These are phyloP conservation scores for Psilocybe sp. DNA, from an alignment of 768 basidiomycete species.

Conservation along the genomic window DNA sequence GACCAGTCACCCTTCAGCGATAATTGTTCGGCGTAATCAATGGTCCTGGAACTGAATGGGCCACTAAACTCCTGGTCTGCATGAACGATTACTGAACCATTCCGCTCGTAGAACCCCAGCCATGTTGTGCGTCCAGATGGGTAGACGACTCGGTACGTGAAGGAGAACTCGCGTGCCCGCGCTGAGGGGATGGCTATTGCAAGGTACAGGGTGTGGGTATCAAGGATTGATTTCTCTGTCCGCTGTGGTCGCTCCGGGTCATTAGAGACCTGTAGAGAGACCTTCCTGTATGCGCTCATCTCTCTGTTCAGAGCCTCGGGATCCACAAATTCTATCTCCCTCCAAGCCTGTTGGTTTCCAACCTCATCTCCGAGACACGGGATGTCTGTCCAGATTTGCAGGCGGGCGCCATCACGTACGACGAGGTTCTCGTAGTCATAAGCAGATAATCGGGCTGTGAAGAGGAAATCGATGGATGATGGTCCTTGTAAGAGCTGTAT, in stretches of 20 bases:
- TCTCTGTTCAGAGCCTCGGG: neutral
- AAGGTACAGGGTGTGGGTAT: conserved; percentile 5
- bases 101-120: conserved; percentile 42
- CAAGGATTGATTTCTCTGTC: neutral
- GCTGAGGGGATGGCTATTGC: conserved; percentile 6
- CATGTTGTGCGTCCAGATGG: conserved; percentile 40
- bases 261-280: too few relatives aligned
- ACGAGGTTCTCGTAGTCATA: conserved; percentile 29
- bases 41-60: too few relatives aligned
- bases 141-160: conserved; percentile 49
- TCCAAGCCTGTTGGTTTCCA: conserved; percentile 25
- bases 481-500: conserved; percentile 14
- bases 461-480: conserved; percentile 23
- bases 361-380: conserved; percentile 12
- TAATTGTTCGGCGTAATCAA: too few relatives aligned
- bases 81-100: conserved; percentile 39
- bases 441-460: conserved; percentile 30
- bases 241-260: too few relatives aligned
- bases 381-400: conserved; percentile 46
- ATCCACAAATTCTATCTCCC: conserved; percentile 29
- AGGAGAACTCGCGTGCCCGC: conserved; percentile 25
- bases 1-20: too few relatives aligned
- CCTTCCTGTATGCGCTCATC: too few relatives aligned
- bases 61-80: neutral
- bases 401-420: conserved; percentile 21